These are phyloP conservation scores for Rhazya stricta DNA, from an alignment of 257 asterid genomes.

Conservation along the genomic window DNA sequence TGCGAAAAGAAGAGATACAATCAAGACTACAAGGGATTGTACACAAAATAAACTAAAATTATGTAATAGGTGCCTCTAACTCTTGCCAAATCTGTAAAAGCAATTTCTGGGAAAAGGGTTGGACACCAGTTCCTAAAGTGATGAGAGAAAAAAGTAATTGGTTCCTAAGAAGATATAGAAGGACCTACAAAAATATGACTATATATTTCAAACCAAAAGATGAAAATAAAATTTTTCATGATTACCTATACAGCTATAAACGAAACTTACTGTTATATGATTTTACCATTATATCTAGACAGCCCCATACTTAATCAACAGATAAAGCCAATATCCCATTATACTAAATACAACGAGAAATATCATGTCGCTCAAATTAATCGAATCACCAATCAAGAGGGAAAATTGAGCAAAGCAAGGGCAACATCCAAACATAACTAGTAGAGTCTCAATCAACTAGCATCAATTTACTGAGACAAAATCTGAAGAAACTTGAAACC, in stretches of 20 bases:
- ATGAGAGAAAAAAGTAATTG: neutral
- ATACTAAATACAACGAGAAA: neutral
- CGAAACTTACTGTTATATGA: neutral
- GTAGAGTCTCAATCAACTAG: neutral
- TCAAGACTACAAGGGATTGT: neutral
- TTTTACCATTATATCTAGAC: neutral
- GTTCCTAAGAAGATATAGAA: neutral
- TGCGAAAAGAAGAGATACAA: neutral
- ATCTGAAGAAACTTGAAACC: slow-evolving; percentile 27
- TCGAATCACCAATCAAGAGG: neutral
- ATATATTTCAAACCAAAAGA: neutral
- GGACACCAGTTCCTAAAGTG: neutral
- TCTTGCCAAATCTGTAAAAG: neutral
- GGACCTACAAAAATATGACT: neutral
- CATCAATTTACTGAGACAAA: slow-evolving; percentile 1
- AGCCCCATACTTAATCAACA: neutral
- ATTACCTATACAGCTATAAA: neutral
- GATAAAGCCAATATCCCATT: neutral
- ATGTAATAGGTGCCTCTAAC: neutral
- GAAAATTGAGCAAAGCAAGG: neutral
- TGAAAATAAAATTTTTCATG: neutral
- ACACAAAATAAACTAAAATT: neutral
- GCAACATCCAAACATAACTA: neutral
- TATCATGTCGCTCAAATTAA: neutral
- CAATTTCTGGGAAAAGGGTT: neutral